Evolutionary conservation across 345 rosid genomes (phyloP).

Genomic region (Gossypium australe): DNA sequence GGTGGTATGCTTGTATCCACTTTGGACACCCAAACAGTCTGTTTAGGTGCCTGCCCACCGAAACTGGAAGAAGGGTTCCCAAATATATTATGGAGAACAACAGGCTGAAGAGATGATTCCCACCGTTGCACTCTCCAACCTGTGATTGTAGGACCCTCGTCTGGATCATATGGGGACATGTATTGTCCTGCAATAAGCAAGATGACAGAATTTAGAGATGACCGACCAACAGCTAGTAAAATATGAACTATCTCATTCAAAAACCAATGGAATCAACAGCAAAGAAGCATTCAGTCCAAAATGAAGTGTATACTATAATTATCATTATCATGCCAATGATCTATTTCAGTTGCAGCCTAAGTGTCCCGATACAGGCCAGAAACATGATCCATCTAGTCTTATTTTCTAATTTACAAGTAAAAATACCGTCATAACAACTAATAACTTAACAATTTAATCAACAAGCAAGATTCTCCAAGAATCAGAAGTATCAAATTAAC

Average conservation of each 20-base stretch:
- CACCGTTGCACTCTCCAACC: constrained; percentile 99
- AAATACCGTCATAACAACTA: not conserved
- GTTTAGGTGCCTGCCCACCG: constrained; percentile 93
- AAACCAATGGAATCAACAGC: not conserved
- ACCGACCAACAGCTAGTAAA: not conserved
- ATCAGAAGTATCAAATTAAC: not conserved
- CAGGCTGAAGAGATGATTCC: constrained; percentile 97
- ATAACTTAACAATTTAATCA: not conserved
- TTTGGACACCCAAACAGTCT: constrained; percentile 94
- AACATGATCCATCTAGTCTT: not conserved
- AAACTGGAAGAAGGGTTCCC: constrained; percentile 90
- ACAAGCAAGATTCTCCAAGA: not conserved
- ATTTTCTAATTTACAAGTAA: not conserved
- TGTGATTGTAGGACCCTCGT: constrained; percentile 98
- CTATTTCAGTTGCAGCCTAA: not conserved
- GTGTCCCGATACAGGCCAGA: not conserved
- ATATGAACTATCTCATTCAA: not conserved
- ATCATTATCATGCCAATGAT: not conserved
- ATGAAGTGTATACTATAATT: not conserved
- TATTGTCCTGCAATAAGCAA: constrained; percentile 66
- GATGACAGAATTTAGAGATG: not conserved
- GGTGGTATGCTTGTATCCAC: constrained; percentile 95
- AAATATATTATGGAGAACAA: constrained; percentile 94
- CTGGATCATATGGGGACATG: constrained; percentile 99
- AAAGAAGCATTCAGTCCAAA: not conserved